Conservation (phyloP, 2,329 filamentous ascomycete genomes). For the Coleophoma eucalyptorum region DNA sequence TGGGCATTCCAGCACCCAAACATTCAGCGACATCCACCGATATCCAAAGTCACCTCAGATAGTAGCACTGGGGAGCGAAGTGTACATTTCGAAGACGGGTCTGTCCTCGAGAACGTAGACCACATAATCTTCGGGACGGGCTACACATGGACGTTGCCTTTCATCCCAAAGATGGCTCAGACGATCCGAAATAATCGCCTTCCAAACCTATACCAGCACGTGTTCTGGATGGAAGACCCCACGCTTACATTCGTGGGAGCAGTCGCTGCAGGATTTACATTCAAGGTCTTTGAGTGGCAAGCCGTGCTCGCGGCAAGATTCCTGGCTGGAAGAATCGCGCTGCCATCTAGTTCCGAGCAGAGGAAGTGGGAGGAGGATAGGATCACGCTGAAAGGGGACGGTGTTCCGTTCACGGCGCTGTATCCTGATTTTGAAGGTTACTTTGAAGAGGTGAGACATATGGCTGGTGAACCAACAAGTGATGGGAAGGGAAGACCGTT, state of each 20-base stretch:
- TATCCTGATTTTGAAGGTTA: slow-evolving; percentile 62
- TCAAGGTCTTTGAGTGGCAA: slow-evolving; percentile 68
- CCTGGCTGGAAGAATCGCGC: slow-evolving; percentile 46
- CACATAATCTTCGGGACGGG: slow-evolving; percentile 64
- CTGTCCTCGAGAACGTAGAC: slow-evolving; percentile 49
- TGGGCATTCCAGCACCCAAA: slow-evolving; percentile 55
- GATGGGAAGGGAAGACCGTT: slow-evolving; percentile 39
- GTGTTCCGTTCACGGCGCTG: slow-evolving; percentile 50
- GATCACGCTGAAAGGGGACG: slow-evolving; percentile 50
- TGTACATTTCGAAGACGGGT: slow-evolving; percentile 54
- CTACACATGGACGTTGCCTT: slow-evolving; percentile 61
- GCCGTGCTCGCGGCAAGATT: slow-evolving; percentile 57
- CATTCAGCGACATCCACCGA: slow-evolving; percentile 43
- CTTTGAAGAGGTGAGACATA: slow-evolving; percentile 50
- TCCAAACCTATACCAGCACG: slow-evolving; percentile 52
- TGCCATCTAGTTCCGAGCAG: slow-evolving; percentile 48
- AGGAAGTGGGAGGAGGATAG: slow-evolving; percentile 53
- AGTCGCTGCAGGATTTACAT: slow-evolving; percentile 54
- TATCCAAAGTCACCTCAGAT: slow-evolving; percentile 27
- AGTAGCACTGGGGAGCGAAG: slow-evolving; percentile 35
- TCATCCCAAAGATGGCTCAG: slow-evolving; percentile 44
- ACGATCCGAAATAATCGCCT: slow-evolving; percentile 49
- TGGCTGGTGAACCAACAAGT: slow-evolving; percentile 41
- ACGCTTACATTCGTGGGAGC: slow-evolving; percentile 56
- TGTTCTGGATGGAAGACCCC: slow-evolving; percentile 51